These are phyloP conservation scores for Penicillium coprophilum DNA, from an alignment of 495 filamentous ascomycete species.

Conservation along the genomic window DNA sequence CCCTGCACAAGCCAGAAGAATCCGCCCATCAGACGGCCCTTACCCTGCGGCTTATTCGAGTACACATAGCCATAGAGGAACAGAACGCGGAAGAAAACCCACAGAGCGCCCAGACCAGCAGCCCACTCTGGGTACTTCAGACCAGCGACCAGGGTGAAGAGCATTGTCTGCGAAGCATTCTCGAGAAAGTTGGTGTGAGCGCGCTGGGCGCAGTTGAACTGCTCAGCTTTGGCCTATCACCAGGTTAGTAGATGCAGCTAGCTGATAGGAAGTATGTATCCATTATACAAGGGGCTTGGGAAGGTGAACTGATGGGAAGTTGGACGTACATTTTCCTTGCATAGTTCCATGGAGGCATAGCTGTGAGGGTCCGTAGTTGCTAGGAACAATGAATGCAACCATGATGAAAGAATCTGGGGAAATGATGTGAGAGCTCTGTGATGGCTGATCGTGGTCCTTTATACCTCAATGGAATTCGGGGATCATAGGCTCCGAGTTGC, in stretches of 20 bases:
- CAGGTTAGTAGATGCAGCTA: neutral
- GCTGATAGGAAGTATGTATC: neutral
- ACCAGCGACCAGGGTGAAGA: slow-evolving; percentile 57
- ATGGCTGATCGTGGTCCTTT: neutral
- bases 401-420: slow-evolving; percentile 23
- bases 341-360: slow-evolving; percentile 59
- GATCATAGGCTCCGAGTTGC: neutral
- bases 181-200: slow-evolving; percentile 72
- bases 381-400: slow-evolving; percentile 44
- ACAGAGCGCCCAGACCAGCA: slow-evolving; percentile 51
- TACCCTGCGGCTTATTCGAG: slow-evolving; percentile 45
- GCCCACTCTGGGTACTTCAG: slow-evolving; percentile 57
- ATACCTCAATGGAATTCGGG: neutral
- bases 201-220: slow-evolving; percentile 70
- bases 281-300: neutral
- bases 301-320: neutral
- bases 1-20: slow-evolving; percentile 44
- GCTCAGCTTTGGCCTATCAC: slow-evolving; percentile 39
- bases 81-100: slow-evolving; percentile 54
- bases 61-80: slow-evolving; percentile 64
- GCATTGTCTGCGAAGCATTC: slow-evolving; percentile 57
- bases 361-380: slow-evolving; percentile 59
- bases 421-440: neutral
- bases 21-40: slow-evolving; percentile 43
- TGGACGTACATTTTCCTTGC: slow-evolving; percentile 52